Conservation (phyloP, 768 basidiomycete genomes). For the Boletellus sp. region DNA sequence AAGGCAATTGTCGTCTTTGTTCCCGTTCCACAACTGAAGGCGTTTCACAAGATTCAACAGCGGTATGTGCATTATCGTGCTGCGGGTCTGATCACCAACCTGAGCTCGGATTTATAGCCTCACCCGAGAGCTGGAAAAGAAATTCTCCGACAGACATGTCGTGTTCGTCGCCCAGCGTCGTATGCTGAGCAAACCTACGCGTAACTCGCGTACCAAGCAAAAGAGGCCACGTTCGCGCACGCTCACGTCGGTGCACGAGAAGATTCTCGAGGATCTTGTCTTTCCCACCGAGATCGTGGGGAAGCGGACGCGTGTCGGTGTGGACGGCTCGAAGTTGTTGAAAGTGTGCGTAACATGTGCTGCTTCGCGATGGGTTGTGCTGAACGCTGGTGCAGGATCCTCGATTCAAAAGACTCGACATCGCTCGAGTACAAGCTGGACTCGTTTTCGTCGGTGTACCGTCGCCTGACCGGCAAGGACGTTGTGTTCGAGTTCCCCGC, state of each 20-base stretch:
- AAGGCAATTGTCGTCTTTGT: slow-evolving; percentile 99
- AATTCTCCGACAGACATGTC: slow-evolving; percentile 99
- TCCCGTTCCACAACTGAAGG: slow-evolving; percentile 95
- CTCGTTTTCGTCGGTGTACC: slow-evolving; percentile 97
- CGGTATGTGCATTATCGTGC: slow-evolving; percentile 47
- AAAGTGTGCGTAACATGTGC: slow-evolving; percentile 77
- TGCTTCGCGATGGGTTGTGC: slow-evolving; percentile 10
- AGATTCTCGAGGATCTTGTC: slow-evolving; percentile 97
- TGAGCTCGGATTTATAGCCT: slow-evolving; percentile 53
- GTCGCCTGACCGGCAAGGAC: slow-evolving; percentile 93
- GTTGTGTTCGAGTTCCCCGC: slow-evolving; percentile 92
- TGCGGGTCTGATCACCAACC: neutral
- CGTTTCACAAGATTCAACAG: slow-evolving; percentile 96
- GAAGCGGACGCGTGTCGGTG: slow-evolving; percentile 91
- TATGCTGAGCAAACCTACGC: slow-evolving; percentile 96
- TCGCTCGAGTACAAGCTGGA: slow-evolving; percentile 99
- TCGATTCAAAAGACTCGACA: slow-evolving; percentile 97
- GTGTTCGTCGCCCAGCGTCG: slow-evolving; percentile 98
- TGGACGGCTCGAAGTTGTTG: slow-evolving; percentile 92
- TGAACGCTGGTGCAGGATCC: slow-evolving; percentile 56
- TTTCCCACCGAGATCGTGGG: slow-evolving; percentile 99
- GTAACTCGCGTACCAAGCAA: slow-evolving; percentile 88
- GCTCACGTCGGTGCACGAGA: slow-evolving; percentile 95
- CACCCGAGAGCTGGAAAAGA: slow-evolving; percentile 99
- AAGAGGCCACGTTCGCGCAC: slow-evolving; percentile 97